Base-by-base conservation (phyloP, 2,329 filamentous ascomycete species). In the Microdochium nivale region DNA sequence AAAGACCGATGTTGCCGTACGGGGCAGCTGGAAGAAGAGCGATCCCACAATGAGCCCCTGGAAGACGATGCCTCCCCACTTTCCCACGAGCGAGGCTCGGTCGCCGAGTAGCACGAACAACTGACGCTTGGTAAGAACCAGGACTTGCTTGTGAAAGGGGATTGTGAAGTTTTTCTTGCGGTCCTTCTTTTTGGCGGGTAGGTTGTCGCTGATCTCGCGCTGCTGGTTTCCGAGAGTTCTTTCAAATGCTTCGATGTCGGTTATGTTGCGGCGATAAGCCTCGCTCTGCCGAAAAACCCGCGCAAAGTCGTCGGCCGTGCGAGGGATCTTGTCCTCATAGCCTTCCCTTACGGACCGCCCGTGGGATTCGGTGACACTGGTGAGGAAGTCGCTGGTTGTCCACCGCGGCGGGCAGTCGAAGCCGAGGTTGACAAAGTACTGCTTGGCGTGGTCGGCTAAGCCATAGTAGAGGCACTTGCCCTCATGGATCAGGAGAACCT, bases 401-500 rank as follows among this genome's bases (percentile, higher is more conserved):
- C 84, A 81, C 14, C 87, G 78, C 23, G 81, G 76, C 0, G 87
- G 86, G 60, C 86, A 88, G 16, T 80, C 73, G 58, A 90, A 91
- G 0, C 88, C 88, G 33, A 90, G 72, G n/a, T 79, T 70, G 48
- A 83, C 67, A 56, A 91, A 90, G 62, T 87, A 91, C 25, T 74
- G 66, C 61, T 80, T 86, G 1, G 87, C 87, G 1, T 79, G 70
- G 3, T 78, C 74, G 0, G 80, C 75, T 0, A 74, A 74, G 2
- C 88, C 88, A 58, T 83, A 91, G 69, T 82, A 91, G 21, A 90
- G 80, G 57, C 86, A 86, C 52, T 82, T 79, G 2, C 87, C 87
- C 49, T 78, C 77, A 60, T 87, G 83, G 5, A 88, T 75, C 2
- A 88, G 70, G 3, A 86, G 67, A 0, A 84, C 84, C 62, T 87